Conservation (phyloP, 139 green algal species). For the Nannochloris sp. region DNA sequence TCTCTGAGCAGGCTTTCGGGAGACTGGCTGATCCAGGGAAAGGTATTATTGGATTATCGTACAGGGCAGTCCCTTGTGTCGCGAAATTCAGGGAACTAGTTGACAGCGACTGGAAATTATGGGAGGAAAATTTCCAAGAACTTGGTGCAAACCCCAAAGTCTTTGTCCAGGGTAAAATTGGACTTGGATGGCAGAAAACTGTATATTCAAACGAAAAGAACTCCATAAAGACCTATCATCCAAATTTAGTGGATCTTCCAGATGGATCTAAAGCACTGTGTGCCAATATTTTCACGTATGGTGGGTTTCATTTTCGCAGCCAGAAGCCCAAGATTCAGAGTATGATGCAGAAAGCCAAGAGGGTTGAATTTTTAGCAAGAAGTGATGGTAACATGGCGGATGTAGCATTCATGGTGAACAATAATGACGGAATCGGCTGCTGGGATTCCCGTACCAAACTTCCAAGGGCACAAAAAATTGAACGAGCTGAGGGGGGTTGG, state of each 20-base stretch:
- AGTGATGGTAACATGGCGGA: not conserved
- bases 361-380: conserved; percentile 21
- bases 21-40: conserved; percentile 3
- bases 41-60: conserved; percentile 25
- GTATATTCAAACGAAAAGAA: conserved; percentile 7
- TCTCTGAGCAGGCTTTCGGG: not conserved
- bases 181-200: conserved; percentile 23
- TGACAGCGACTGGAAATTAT: not conserved
- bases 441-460: too few relatives aligned
- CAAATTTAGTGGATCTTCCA: not conserved
- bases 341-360: conserved; percentile 3
- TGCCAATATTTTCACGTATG: conserved; percentile 14
- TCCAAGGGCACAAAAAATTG: not conserved
- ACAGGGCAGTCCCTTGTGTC: conserved; percentile 10
- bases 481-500: conserved; percentile 8
- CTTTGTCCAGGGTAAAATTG: conserved; percentile 14
- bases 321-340: not conserved
- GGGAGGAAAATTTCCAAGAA: not conserved
- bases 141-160: conserved; percentile 10
- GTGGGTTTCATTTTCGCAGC: conserved; percentile 20
- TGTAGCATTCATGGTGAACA: conserved; percentile 8
- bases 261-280: conserved; percentile 17
- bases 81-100: not conserved
- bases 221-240: conserved; percentile 18
- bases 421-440: conserved; percentile 3